Conservation (phyloP, 345 rosid species). For the Citrus mangshanensis region DNA sequence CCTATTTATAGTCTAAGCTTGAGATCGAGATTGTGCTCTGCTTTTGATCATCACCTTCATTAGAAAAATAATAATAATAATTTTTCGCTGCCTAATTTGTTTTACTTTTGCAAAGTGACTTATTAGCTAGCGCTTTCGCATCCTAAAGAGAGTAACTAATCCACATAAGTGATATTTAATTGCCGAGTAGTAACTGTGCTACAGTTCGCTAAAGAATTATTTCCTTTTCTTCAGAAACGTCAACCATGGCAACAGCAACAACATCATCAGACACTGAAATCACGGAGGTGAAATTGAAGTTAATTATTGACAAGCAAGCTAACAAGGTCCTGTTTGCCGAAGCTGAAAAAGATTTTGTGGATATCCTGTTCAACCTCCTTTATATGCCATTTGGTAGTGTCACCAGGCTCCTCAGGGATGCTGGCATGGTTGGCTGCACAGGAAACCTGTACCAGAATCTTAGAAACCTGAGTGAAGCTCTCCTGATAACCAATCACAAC, state of each 20-base stretch:
- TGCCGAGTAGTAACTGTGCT: background rate
- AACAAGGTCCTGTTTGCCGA: slow-evolving; percentile 16
- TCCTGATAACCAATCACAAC: background rate
- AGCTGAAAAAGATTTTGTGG: slow-evolving; percentile 16
- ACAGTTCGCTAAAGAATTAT: too few species aligned
- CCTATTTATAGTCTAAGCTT: too few species aligned
- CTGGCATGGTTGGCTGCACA: background rate
- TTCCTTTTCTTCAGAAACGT: background rate
- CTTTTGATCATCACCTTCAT: too few species aligned
- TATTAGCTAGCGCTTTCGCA: too few species aligned
- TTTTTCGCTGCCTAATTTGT: too few species aligned
- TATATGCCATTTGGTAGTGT: slow-evolving; percentile 18
- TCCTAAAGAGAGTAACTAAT: too few species aligned
- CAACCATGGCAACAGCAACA: background rate
- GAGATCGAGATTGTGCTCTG: too few species aligned
- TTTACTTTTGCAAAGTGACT: too few species aligned
- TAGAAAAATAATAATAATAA: too few species aligned
- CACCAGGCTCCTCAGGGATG: background rate
- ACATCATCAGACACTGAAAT: background rate
- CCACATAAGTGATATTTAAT: background rate
- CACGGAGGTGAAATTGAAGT: background rate
- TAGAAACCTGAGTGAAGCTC: background rate
- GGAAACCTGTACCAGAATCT: background rate
- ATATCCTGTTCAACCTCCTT: slow-evolving; percentile 19
- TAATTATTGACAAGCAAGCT: background rate